Evolutionary conservation across 805 yeast species (phyloP).

Genomic region (Nakazawaea wyomingensis): DNA sequence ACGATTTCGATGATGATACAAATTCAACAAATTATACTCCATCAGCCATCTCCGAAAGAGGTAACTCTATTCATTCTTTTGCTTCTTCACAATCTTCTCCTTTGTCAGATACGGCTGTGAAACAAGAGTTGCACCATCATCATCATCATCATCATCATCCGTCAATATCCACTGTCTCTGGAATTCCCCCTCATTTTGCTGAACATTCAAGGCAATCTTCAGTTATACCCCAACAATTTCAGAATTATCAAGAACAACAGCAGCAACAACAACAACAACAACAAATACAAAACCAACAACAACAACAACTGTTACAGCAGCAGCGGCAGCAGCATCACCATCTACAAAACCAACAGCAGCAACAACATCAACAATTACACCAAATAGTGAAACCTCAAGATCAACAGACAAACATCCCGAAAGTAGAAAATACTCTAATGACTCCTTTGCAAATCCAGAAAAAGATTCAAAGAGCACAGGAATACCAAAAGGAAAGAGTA

Average conservation of each 20-base stretch:
- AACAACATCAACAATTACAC: slow-evolving; percentile 4
- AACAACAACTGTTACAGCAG: slow-evolving; percentile 17
- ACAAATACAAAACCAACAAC: slow-evolving; percentile 14
- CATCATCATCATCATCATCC: background rate
- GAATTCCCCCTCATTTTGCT: background rate
- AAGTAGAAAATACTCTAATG: background rate
- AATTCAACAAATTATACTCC: background rate
- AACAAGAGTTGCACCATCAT: slow-evolving; percentile 8
- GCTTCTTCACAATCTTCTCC: slow-evolving; percentile 14
- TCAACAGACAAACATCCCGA: background rate
- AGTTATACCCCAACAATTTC: background rate
- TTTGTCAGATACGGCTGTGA: slow-evolving; percentile 2
- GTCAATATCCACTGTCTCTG: background rate
- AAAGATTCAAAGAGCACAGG: slow-evolving; percentile 9
- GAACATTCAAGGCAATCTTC: background rate
- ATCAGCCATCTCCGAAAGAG: slow-evolving; percentile 2
- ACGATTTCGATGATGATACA: slow-evolving; percentile 3
- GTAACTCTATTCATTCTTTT: slow-evolving; percentile 9
- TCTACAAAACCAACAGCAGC: slow-evolving; percentile 4
- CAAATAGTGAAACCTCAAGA: background rate
- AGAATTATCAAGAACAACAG: background rate
- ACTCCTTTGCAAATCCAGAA: slow-evolving; percentile 11
- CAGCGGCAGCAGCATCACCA: slow-evolving; percentile 6
- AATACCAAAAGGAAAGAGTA: slow-evolving; percentile 7
- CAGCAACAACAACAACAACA: slow-evolving; percentile 5